Conservation (phyloP, 192 early-diverging fungal genomes). For the Backusella parvicylindrica region DNA sequence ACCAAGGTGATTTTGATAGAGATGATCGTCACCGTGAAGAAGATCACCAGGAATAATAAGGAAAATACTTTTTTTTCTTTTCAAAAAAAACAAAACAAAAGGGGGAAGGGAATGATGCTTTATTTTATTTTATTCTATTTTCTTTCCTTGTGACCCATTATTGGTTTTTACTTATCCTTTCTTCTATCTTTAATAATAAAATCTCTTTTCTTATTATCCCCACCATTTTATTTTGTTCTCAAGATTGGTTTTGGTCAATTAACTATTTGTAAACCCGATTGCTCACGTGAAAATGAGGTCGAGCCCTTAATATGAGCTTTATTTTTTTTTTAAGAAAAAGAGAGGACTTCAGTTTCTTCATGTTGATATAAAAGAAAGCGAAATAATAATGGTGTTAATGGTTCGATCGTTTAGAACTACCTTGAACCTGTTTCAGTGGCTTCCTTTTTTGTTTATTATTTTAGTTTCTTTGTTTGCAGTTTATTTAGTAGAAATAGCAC, state of each 20-base stretch:
- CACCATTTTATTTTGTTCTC: too few relatives aligned
- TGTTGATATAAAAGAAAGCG: background rate
- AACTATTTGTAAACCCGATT: background rate
- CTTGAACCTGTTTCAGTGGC: background rate
- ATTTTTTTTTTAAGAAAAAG: background rate
- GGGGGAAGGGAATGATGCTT: too few relatives aligned
- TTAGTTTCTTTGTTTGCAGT: slow-evolving; percentile 2
- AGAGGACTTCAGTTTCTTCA: background rate
- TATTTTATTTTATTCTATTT: too few relatives aligned
- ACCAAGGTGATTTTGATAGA: background rate
- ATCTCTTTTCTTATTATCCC: too few relatives aligned
- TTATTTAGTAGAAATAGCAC: background rate
- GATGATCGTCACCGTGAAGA: background rate
- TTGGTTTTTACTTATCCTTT: too few relatives aligned
- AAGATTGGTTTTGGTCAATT: too few relatives aligned
- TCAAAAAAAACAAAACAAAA: too few relatives aligned
- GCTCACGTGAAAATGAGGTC: background rate
- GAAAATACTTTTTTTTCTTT: too few relatives aligned
- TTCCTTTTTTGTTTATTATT: background rate
- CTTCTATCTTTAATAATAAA: too few relatives aligned
- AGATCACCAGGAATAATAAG: background rate
- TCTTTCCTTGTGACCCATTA: too few relatives aligned
- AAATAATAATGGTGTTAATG: slow-evolving; percentile 4
- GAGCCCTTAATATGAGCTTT: background rate
- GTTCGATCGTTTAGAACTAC: slow-evolving; percentile 8